Evolutionary conservation across 306 rosid species (phyloP), one percentile per base, ranked within the genome.

Genomic region (Mimosa pudica): DNA sequence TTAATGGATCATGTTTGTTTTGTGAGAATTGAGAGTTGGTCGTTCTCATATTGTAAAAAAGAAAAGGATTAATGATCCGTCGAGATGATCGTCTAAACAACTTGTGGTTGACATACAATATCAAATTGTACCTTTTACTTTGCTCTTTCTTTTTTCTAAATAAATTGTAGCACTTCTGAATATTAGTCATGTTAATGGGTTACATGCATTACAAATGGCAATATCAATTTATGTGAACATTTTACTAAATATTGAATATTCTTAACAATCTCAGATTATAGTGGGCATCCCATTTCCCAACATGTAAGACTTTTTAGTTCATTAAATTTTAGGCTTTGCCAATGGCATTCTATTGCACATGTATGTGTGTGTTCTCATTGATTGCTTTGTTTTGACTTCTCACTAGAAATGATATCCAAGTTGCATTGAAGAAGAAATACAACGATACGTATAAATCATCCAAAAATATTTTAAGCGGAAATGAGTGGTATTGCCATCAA

Each of bases 271-370:
- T 82, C 88, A 94, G 97, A 92, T 94, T 86, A 86, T 94, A 82
- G 91, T 94, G 58, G 97, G 98, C 49, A 89, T 94, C 83, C 98
- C 98, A 63, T 94, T 94, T 88, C 97, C 98, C 83, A 94, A 92
- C 83, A 85, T 86, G 98, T 94, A 91, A 92, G 97, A 64, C 46
- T 63, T 67, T 79, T 77, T 81, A 74, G 82, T 64, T 65, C 64
- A 72, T 78, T 72, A 54, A 66, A 45, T 77, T 18, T 54, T 17
- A 54, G 32, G 54, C 69, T 52, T 88, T 66, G 64, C 79, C 60
- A 57, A 79, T 45, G 36, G 79, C 10, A 70, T 46, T 69, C 61
- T 60, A 54, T 52, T 6, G 72, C 30, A 61, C 60, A 54, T 41
- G 51, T 7, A 70, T 64, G 63, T 65, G 51, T 7, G 67, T 64